A percentile compares a stretch with the other conserved stretches of the same genome.
These are phyloP conservation scores for Erythrobasidium yunnanense DNA, from an alignment of 768 basidiomycete species.

Conservation along the genomic window DNA sequence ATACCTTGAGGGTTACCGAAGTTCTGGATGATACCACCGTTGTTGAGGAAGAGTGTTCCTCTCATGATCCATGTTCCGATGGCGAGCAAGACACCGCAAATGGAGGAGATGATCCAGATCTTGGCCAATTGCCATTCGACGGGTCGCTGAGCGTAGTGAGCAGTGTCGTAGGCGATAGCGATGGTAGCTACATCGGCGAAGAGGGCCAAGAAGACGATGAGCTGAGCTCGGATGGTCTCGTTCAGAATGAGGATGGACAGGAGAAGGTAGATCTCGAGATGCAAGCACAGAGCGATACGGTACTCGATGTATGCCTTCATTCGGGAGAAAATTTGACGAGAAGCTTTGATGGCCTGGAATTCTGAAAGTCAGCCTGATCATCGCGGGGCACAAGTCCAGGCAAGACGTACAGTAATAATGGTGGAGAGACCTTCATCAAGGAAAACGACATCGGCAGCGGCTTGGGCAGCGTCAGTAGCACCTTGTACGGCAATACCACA, in stretches of 20 bases:
- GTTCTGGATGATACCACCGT: constrained; percentile 41
- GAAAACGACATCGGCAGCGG: constrained; percentile 48
- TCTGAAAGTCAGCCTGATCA: too few relatives aligned
- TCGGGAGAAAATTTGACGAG: constrained; percentile 49
- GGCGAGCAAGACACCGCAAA: constrained; percentile 41
- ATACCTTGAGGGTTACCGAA: constrained; percentile 46
- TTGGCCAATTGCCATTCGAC: constrained; percentile 50
- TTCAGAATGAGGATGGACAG: constrained; percentile 47
- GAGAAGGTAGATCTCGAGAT: constrained; percentile 47
- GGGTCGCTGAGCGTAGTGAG: constrained; percentile 39
- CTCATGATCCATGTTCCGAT: constrained; percentile 48
- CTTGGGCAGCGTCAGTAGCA: constrained; percentile 45
- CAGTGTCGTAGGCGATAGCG: constrained; percentile 48
- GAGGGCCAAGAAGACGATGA: constrained; percentile 47
- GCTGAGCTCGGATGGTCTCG: constrained; percentile 48
- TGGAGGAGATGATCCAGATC: constrained; percentile 46
- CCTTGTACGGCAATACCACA: constrained; percentile 47
- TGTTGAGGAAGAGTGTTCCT: constrained; percentile 44
- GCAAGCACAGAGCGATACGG: constrained; percentile 49
- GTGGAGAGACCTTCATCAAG: constrained; percentile 47
- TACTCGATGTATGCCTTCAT: constrained; percentile 46
- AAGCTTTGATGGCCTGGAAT: constrained; percentile 48
- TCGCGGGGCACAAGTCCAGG: too few relatives aligned
- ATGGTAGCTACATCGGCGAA: constrained; percentile 49
- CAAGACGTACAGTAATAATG: constrained; percentile 46